Conservation (phyloP, 352 stramenopile genomes). For the Phytopythium ostracodes region DNA sequence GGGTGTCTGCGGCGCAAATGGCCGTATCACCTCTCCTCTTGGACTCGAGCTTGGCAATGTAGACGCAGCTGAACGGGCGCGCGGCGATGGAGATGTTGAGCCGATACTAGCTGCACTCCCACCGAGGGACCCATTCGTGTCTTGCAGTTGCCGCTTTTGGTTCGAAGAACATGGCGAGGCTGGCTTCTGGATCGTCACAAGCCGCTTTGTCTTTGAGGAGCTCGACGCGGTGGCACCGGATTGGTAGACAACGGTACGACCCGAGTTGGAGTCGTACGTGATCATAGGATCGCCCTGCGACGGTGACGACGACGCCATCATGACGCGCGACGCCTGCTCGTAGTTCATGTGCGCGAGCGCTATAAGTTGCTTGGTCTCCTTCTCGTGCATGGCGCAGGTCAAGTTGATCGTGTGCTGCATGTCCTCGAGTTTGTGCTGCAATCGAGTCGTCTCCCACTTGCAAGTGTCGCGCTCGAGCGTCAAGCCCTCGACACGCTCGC, state of each 20-base stretch:
- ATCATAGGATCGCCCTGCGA: constrained; percentile 9
- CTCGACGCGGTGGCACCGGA: background rate
- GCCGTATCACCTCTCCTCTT: background rate
- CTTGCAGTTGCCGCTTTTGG: background rate
- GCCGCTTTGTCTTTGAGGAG: constrained; percentile 10
- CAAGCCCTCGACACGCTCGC: constrained; percentile 18
- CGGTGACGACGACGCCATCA: constrained; percentile 16
- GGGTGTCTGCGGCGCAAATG: background rate
- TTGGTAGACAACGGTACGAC: constrained; percentile 21
- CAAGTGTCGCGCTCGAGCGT: constrained; percentile 28
- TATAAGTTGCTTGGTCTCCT: constrained; percentile 60
- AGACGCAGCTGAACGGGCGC: background rate
- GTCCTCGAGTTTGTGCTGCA: constrained; percentile 26
- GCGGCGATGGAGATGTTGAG: background rate
- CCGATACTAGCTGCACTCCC: background rate
- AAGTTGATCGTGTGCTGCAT: constrained; percentile 36
- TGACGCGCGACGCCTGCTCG: constrained; percentile 32
- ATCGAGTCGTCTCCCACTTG: constrained; percentile 30
- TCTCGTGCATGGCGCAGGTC: constrained; percentile 64
- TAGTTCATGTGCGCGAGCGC: constrained; percentile 36
- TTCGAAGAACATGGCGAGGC: background rate
- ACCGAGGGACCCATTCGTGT: background rate
- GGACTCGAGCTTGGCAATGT: background rate
- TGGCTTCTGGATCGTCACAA: background rate
- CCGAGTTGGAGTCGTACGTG: constrained; percentile 46